Evolutionary conservation across 345 rosid genomes (phyloP).

Genomic region (Brassica incana): DNA sequence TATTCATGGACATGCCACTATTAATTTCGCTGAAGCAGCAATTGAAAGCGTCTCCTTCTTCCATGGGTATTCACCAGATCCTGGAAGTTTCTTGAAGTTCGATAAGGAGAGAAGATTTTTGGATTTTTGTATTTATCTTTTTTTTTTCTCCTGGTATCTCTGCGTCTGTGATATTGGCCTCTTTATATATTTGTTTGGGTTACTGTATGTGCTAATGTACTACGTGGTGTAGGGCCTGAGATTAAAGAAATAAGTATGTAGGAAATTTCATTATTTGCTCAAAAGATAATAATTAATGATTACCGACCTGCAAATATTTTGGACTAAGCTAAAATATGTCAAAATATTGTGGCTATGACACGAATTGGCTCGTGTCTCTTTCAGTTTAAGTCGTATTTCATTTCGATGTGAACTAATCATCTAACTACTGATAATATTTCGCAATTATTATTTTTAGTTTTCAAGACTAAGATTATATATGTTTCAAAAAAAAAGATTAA

Average conservation of each 20-base stretch:
- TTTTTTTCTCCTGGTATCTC: constrained; percentile 10
- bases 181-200: constrained; percentile 30
- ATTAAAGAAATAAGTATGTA: not conserved
- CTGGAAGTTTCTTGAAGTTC: constrained; percentile 25
- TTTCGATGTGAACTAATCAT: constrained; percentile 33
- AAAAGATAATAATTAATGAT: not conserved
- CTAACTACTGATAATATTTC: constrained; percentile 27
- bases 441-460: not conserved
- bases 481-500: not conserved
- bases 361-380: constrained; percentile 33
- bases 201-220: constrained; percentile 1
- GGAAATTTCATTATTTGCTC: not conserved
- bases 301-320: constrained; percentile 10
- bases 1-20: constrained; percentile 31
- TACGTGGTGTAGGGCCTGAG: constrained; percentile 14
- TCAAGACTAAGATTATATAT: not conserved
- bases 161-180: constrained; percentile 18
- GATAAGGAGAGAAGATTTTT: constrained; percentile 10
- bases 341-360: constrained; percentile 33
- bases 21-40: constrained; percentile 22
- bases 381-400: constrained; percentile 29
- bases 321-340: not conserved
- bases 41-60: constrained; percentile 8
- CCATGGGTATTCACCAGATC: constrained; percentile 25
- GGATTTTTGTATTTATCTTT: not conserved